phyloP scores from a whole-genome alignment of 2,329 filamentous ascomycete species.

The Aspergillus sergii region DNA sequence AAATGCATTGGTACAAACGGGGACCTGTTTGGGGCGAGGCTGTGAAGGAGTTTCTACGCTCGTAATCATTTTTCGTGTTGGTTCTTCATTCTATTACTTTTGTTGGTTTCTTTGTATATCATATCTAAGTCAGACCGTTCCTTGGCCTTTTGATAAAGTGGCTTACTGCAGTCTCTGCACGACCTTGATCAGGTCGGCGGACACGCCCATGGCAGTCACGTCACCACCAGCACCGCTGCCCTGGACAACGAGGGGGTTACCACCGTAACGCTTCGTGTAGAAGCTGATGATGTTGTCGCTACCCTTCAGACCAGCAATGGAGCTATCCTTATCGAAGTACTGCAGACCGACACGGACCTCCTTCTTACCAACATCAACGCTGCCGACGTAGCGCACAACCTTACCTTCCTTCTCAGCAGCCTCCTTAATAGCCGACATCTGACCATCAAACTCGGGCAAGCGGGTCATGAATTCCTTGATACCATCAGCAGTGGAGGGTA shows the following conservation, averaged over 20 bases:
- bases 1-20: conserved; percentile 62
- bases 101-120: neutral
- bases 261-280: conserved; percentile 92
- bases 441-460: conserved; percentile 78
- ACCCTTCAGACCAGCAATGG: conserved; percentile 91
- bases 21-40: conserved; percentile 59
- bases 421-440: conserved; percentile 87
- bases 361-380: conserved; percentile 80
- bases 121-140: neutral
- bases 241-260: conserved; percentile 89
- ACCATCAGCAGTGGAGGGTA: conserved; percentile 54
- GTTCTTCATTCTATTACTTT: conserved; percentile 4
- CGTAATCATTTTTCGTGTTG: conserved; percentile 1
- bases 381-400: conserved; percentile 91
- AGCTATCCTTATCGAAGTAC: conserved; percentile 82
- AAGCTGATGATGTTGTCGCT: conserved; percentile 99
- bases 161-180: conserved; percentile 66
- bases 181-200: conserved; percentile 89
- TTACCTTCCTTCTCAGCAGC: conserved; percentile 85
- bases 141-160: neutral
- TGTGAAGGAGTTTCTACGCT: conserved; percentile 54
- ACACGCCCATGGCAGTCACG: conserved; percentile 97
- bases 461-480: conserved; percentile 84
- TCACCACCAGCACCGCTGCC: conserved; percentile 92
- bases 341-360: conserved; percentile 89